Evolutionary conservation across 257 asterid genomes (phyloP), one percentile per base, ranked within the genome.

Genomic region (Anisodus tanguticus): DNA sequence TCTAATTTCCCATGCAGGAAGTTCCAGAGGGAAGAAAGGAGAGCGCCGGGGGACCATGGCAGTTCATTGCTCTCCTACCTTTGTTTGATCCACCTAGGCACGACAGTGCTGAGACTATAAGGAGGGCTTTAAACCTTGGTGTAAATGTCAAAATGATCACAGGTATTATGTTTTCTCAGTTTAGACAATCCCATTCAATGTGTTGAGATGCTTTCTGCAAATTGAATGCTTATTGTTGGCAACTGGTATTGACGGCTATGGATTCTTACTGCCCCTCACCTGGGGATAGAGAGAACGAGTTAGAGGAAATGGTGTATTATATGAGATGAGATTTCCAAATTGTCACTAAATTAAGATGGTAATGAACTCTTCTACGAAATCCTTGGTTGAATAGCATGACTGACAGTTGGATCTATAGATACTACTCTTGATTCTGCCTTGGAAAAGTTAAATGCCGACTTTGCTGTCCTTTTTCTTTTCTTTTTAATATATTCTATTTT

Each of bases 51-150:
- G 97, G 97, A 16, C 97, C 99, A 4, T 95, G 99, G 99, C 93
- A 92, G 82, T 94, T 95, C 86, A 84, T 91, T 87, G 99, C 94
- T 83, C 97, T 95, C 83, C 89, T 95, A 97, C 99, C 99, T 83
- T 95, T 95, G 16, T 94, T 92, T 39, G 99, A 95, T 88, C 99
- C 99, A 76, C 99, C 99, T 19, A 90, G 98, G 88, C 97, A 93
- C 22, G 35, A 31, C 35, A 31, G 35, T 31, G 35, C 35, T 31
- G 35, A 31, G 35, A 31, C 35, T 31, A 31, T 95, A 83, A 89
- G 90, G 83, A 89, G 98, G 84, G 99, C 99, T 37, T 85, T 95
- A 51, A 89, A 91, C 88, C 99, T 95, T 81, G 99, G 99, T 86
- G 97, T 94, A 39, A 93, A 94, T 83, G 98, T 95, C 58, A 95